Conservation (phyloP, 2,329 filamentous ascomycete genomes). For the Monilinia fructicola region DNA sequence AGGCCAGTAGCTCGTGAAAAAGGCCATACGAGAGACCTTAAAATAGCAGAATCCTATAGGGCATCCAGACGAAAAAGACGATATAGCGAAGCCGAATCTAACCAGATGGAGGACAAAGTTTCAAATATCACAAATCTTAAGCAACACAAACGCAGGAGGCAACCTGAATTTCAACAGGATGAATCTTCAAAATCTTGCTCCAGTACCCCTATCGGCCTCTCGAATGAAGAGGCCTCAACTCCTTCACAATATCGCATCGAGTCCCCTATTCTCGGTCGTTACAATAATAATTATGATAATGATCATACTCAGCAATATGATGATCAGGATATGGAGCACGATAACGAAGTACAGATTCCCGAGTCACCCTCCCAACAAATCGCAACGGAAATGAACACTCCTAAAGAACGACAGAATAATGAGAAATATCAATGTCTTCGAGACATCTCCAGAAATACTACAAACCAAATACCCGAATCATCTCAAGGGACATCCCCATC, state of each 20-base stretch:
- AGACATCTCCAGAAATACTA: not conserved
- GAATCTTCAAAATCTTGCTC: not conserved
- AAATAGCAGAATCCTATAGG: not conserved
- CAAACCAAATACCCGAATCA: slow-evolving; percentile 5
- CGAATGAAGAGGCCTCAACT: not conserved
- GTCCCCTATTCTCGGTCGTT: slow-evolving; percentile 23
- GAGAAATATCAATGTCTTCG: not conserved
- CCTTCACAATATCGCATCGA: not conserved
- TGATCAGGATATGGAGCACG: not conserved
- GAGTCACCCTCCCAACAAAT: slow-evolving; percentile 9
- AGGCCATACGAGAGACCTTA: not conserved
- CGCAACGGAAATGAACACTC: not conserved
- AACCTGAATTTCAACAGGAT: not conserved
- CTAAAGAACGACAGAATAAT: not conserved
- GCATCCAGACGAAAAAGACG: not conserved
- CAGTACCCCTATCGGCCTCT: not conserved
- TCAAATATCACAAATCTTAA: not conserved
- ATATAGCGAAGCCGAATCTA: not conserved
- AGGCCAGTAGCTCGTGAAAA: not conserved
- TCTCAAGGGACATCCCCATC: not conserved
- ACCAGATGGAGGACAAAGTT: not conserved
- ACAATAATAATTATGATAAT: slow-evolving; percentile 16
- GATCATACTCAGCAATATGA: not conserved
- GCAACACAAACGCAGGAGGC: not conserved
- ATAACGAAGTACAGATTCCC: not conserved